Evolutionary conservation across 495 filamentous ascomycete genomes (phyloP).

Genomic region (Xylaria castorea): DNA sequence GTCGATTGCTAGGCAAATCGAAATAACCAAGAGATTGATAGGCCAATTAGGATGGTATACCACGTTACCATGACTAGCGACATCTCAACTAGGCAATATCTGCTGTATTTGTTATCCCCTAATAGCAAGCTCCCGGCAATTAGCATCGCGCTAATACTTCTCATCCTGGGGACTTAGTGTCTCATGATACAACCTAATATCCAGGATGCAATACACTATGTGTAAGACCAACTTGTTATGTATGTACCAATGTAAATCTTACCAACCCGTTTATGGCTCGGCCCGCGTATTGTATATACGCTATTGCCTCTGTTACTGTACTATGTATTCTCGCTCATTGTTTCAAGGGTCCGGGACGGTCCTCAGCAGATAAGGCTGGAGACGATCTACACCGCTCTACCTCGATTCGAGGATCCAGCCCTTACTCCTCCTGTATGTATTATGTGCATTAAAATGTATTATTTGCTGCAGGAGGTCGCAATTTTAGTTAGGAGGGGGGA

Average conservation of each 20-base stretch:
- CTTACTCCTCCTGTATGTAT: constrained; percentile 20
- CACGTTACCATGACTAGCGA: not conserved
- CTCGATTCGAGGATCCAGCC: not conserved
- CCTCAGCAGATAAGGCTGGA: constrained; percentile 26
- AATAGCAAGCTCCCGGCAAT: constrained; percentile 2
- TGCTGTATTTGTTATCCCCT: constrained; percentile 2
- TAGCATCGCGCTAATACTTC: constrained; percentile 8
- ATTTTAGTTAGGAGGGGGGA: constrained; percentile 21
- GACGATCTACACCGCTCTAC: constrained; percentile 27
- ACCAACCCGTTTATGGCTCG: constrained; percentile 16
- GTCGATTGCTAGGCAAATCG: not conserved
- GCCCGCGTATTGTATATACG: not conserved
- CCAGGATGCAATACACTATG: constrained; percentile 11
- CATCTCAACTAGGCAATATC: constrained; percentile 9
- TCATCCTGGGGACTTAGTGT: constrained; percentile 14
- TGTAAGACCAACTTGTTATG: constrained; percentile 9
- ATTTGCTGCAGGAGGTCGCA: constrained; percentile 29
- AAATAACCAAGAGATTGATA: not conserved
- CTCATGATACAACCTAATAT: constrained; percentile 6
- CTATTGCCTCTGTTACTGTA: not conserved
- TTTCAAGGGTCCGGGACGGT: constrained; percentile 20
- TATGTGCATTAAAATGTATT: constrained; percentile 24
- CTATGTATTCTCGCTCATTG: constrained; percentile 10
- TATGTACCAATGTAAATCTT: constrained; percentile 19
- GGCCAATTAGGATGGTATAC: not conserved